Base-by-base conservation (phyloP, 192 early-diverging fungal species). In the Umbelopsis sp. region DNA sequence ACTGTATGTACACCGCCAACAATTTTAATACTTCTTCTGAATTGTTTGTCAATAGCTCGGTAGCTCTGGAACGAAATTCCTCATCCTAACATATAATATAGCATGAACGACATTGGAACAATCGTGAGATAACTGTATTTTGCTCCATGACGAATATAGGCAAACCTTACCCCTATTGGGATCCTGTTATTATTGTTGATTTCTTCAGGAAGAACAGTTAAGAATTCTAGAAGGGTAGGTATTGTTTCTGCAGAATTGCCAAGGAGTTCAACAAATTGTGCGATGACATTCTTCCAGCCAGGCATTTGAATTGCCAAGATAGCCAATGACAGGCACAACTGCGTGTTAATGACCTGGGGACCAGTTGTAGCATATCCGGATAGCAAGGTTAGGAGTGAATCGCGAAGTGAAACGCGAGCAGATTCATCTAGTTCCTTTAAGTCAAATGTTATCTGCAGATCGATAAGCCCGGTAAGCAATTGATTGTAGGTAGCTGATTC, bases 141-240 rank as follows among this genome's bases (percentile, higher is more conserved):
- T 20, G 38, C 17, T 32, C 45, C 17, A 68, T 32, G 1, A 32
- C 16, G 53, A 74, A 49, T 31, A 76, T 72, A 49, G 83, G 29
- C 26, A 68, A 31, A 2, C 20, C 88, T 77, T 83, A 91, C 80
- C 44, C 86, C 78, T 70, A 92, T 79, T 31, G 87, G 77, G 56
- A 91, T 83, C 45, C 87, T 83, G 47, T 86, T 84, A 68, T 91
- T 93, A 26, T 81, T 76, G 45, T 80, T 83, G 11, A 92, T 83
- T 80, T 99, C 96, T 72, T 97, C 95, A 16, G 96, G 95, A 26
- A 99, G 79, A 36, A 94, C 90, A 16, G 87, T 88, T 45, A 97
- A 75, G 70, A 97, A 94, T 72, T 94, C 92, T 9, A 97, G 71
- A 70, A 97, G 77, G 47, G 88, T 86, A 1, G 77, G 73, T 25